Percentiles rank a stretch among this genome's conserved stretches.
Conservation (phyloP, 176 grass and related monocot genomes). For the Triticum urartu region DNA sequence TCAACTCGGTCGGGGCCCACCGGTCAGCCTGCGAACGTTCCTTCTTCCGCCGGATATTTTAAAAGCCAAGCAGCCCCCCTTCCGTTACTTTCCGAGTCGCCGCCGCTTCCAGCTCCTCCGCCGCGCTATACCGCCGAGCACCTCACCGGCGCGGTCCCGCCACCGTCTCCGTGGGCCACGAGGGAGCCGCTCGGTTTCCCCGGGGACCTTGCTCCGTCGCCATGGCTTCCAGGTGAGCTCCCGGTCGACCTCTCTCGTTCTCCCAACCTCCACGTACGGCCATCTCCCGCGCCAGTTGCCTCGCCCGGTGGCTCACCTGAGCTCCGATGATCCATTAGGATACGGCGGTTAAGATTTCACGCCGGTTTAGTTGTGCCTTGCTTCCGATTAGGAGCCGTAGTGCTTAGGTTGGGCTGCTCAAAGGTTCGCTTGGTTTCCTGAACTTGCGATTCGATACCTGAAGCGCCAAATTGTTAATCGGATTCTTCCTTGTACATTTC, state of each 20-base stretch:
- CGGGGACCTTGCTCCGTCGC: background rate
- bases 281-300: background rate
- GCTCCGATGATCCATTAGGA: background rate
- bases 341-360: background rate
- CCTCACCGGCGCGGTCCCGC: background rate
- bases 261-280: background rate
- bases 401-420: background rate
- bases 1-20: background rate
- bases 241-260: background rate
- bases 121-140: background rate
- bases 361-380: background rate
- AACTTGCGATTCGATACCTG: background rate
- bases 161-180: background rate
- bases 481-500: background rate
- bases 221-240: conserved; percentile 23
- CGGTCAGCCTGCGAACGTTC: background rate
- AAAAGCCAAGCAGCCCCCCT: background rate
- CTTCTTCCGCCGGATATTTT: conserved; percentile 19
- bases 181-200: background rate
- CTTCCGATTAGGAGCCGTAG: background rate
- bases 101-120: background rate
- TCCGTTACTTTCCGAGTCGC: background rate
- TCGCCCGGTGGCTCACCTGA: background rate
- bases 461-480: background rate
- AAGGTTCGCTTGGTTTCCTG: background rate